Base-by-base conservation (phyloP, 257 asterid species). In the Salvia hispanica region DNA sequence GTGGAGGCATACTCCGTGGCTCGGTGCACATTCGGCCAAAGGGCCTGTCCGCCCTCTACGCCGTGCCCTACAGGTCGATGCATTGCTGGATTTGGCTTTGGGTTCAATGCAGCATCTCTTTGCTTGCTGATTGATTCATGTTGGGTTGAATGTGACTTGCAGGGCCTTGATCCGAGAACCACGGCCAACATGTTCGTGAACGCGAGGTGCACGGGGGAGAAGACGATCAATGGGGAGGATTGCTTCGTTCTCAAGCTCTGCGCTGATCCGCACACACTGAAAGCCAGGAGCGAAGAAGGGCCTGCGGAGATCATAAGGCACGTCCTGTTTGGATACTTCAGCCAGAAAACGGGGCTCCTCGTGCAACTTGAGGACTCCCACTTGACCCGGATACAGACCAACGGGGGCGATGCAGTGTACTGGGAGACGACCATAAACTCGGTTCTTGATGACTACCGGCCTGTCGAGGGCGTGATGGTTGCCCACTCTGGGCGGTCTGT, bases 1-100 rank as follows among this genome's bases (percentile, higher is more conserved):
- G 45, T 83, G 88, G 88, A 78, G 88, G 10, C 88, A 83, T 42
- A 83, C 88, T 16, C 88, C 85, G 0, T 83, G 88, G 88, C 85
- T 83, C 0, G 88, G 88, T 15, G 82, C 85, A 6, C 88, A 80
- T 72, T 78, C 85, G 9, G 85, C 88, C 60, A 83, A 83, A 76
- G 88, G 88, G 62, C 88, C 88, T 0, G 85, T 80, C 4, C 74
- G 88, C 21, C 88, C 88, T 58, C 77, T 83, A 18, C 83, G 88
- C 1, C 88, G 88, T 43, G 83, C 85, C 33, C 84, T 83, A n/a
- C 88, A 83, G 85, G 88, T 80, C 14, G 12, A 63, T 15, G 56
- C 15, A 10, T 28, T 15, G 9, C 40, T 13, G 37, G 21, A 43
- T 36, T 55, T 52, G 8, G 45, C 11, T 40, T 40, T 40, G 11